Evolutionary conservation across 345 rosid genomes (phyloP).

Genomic region (Ceriops decandra): DNA sequence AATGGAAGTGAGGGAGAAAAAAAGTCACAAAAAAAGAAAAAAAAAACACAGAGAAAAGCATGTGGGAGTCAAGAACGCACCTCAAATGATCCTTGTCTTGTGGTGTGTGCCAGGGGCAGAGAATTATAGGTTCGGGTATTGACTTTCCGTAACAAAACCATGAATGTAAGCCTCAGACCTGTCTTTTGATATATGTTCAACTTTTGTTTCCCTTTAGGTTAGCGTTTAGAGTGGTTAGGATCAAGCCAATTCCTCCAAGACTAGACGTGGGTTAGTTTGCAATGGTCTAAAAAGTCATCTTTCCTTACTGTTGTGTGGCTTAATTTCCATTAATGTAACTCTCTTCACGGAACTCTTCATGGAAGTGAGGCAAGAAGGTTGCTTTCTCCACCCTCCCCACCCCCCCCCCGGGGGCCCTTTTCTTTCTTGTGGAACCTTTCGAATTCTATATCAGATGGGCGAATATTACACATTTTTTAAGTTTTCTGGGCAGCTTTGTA

Average conservation of each 20-base stretch:
- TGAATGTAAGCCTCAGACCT: constrained; percentile 6
- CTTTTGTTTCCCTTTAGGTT: not conserved
- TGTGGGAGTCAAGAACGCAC: constrained; percentile 90
- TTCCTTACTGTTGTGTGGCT: too few species aligned
- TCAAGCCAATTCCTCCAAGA: too few species aligned
- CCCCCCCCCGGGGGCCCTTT: too few species aligned
- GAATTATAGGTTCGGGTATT: constrained; percentile 74
- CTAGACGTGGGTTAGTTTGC: not conserved
- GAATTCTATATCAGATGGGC: too few species aligned
- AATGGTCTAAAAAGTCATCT: constrained; percentile 3
- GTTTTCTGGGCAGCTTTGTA: too few species aligned
- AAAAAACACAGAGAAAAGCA: not conserved
- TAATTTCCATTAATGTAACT: too few species aligned
- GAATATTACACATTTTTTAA: too few species aligned
- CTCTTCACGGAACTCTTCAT: too few species aligned
- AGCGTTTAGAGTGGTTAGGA: not conserved
- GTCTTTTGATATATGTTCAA: too few species aligned
- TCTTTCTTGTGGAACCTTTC: too few species aligned
- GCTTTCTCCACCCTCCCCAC: too few species aligned
- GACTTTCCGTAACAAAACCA: constrained; percentile 40
- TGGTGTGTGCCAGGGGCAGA: constrained; percentile 21
- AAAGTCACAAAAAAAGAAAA: not conserved
- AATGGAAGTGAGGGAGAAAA: not conserved
- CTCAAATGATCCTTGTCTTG: constrained; percentile 40
- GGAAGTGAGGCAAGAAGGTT: too few species aligned